These are phyloP conservation scores for Miscanthus lutarioriparius DNA, from an alignment of 176 grass and related monocot species.

Conservation along the genomic window DNA sequence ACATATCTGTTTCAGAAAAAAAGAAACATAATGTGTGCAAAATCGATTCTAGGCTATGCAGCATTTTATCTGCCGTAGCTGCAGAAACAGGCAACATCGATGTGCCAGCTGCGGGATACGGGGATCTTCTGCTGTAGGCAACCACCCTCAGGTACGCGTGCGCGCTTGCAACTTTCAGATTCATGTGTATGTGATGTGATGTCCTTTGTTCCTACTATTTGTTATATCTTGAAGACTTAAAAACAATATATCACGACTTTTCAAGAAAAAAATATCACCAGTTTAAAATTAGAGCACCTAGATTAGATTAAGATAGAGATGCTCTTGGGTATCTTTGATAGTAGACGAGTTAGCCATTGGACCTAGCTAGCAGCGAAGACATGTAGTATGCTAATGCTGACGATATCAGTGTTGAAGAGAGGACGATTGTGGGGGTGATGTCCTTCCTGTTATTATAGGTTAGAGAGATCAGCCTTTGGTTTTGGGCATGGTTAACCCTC, in stretches of 20 bases:
- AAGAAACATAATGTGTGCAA: background rate
- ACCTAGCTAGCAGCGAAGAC: too few species aligned
- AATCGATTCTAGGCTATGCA: conserved; percentile 17
- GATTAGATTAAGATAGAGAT: background rate
- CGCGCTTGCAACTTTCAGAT: background rate
- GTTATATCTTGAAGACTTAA: background rate
- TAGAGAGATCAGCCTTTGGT: too few species aligned
- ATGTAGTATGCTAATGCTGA: too few species aligned
- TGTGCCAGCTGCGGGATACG: background rate
- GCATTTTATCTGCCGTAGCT: background rate
- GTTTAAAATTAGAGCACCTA: background rate
- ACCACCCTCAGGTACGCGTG: background rate
- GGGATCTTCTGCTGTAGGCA: background rate
- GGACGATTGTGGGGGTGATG: too few species aligned
- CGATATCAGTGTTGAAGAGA: too few species aligned
- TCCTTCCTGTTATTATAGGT: too few species aligned
- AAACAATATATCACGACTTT: background rate
- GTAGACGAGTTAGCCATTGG: too few species aligned
- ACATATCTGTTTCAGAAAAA: background rate
- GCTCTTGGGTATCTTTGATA: too few species aligned
- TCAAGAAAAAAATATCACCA: background rate
- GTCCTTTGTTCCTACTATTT: background rate
- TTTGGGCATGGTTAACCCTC: background rate
- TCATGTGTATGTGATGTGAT: background rate
- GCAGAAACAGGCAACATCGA: background rate